These are phyloP conservation scores for Talaromyces sp. DNA, from an alignment of 2,329 filamentous ascomycete genomes.

Conservation along the genomic window DNA sequence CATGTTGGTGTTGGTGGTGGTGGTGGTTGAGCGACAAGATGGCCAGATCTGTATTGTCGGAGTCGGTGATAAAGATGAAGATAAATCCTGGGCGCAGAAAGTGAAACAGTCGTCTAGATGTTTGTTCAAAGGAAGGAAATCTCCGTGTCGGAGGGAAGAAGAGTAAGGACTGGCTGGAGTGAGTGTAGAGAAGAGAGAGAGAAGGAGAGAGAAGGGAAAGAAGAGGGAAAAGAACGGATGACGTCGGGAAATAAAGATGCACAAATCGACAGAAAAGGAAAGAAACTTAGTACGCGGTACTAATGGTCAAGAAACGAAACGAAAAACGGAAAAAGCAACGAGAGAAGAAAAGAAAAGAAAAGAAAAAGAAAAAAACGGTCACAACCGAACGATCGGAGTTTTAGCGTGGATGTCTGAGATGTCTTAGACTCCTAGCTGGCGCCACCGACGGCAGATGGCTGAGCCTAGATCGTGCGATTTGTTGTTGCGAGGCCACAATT, in stretches of 20 bases:
- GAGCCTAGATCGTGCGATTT: constrained; percentile 9
- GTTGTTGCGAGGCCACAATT: too few relatives aligned
- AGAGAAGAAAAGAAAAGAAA: constrained; percentile 11
- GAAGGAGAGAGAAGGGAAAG: constrained; percentile 22
- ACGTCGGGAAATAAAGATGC: constrained; percentile 22
- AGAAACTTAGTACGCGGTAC: constrained; percentile 26
- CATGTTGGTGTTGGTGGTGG: constrained; percentile 33
- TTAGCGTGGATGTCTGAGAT: constrained; percentile 8
- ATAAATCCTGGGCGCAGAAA: background rate
- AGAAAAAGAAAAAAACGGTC: constrained; percentile 16
- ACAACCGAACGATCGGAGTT: constrained; percentile 12
- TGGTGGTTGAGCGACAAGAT: background rate
- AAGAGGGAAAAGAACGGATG: constrained; percentile 22
- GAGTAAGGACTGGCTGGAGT: constrained; percentile 2
- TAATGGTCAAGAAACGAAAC: constrained; percentile 1
- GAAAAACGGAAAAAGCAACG: constrained; percentile 3
- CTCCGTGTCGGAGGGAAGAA: constrained; percentile 13
- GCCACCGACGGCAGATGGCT: constrained; percentile 14
- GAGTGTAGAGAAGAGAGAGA: constrained; percentile 1
- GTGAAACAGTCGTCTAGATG: constrained; percentile 9
- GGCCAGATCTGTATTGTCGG: constrained; percentile 10
- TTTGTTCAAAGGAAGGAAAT: constrained; percentile 17
- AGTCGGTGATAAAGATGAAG: background rate
- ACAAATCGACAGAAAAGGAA: constrained; percentile 20
- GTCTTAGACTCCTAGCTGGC: background rate